Percentiles rank a stretch among this genome's conserved stretches.
Conservation (phyloP, 306 rosid species). For the Abrus precatorius region DNA sequence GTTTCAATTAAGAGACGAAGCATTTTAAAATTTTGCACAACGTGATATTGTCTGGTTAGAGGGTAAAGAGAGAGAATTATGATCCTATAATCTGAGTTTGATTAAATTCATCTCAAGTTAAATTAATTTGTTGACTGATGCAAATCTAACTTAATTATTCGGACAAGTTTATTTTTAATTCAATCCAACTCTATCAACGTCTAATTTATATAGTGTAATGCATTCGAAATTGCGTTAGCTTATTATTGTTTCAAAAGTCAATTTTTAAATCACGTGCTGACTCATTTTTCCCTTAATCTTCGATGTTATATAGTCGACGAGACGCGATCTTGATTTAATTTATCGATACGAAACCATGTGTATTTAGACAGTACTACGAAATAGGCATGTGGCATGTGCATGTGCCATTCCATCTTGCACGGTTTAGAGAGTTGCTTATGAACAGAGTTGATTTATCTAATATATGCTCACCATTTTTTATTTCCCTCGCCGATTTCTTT, state of each 20-base stretch:
- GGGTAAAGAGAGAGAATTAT: too few relatives aligned
- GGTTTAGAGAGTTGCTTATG: constrained; percentile 7
- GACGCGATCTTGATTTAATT: constrained; percentile 33
- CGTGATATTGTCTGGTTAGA: too few relatives aligned
- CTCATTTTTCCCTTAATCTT: constrained; percentile 1
- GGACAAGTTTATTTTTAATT: too few relatives aligned
- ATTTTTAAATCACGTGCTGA: constrained; percentile 44
- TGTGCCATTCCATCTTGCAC: constrained; percentile 49
- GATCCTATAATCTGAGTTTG: too few relatives aligned
- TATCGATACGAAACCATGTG: background rate
- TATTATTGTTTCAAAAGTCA: constrained; percentile 13
- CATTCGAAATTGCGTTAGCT: too few relatives aligned
- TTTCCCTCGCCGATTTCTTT: background rate
- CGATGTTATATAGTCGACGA: constrained; percentile 6
- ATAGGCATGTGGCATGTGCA: constrained; percentile 47
- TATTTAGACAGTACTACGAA: constrained; percentile 1
- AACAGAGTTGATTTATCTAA: constrained; percentile 11
- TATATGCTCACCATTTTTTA: background rate
- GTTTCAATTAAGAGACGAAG: too few relatives aligned
- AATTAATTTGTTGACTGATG: too few relatives aligned
- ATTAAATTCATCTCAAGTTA: too few relatives aligned
- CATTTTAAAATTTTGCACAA: too few relatives aligned
- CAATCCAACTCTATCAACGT: too few relatives aligned
- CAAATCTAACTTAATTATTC: too few relatives aligned
- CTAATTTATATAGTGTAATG: too few relatives aligned